Evolutionary conservation across 2,329 filamentous ascomycete species (phyloP), one percentile per base, ranked within the genome.

Genomic region (Sporothrix euskadiensis): DNA sequence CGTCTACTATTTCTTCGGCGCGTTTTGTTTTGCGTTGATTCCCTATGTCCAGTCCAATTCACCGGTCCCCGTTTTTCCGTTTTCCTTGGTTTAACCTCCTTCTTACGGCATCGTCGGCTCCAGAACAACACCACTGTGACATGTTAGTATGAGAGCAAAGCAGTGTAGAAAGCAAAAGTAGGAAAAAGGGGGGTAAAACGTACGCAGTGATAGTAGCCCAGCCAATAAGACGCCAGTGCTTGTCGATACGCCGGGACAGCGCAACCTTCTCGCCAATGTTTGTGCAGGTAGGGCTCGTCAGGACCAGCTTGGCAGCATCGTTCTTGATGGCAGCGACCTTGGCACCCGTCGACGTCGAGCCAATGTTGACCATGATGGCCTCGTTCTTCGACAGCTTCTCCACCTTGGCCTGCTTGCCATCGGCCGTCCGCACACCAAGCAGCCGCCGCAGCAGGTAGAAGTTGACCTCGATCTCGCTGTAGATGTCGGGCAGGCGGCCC

Each of bases 361-460:
- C 96, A 81, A 99, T 99, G 87, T 99, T 99, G 77, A 99, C 96
- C 96, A 99, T 98, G 84, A 99, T 91, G 80, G 98, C 94, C 84
- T 99, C 96, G 85, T 97, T 98, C 90, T 98, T 99, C 73, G 94
- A 88, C 77, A 99, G 88, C 87, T 99, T 99, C 79, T 94, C 94
- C 78, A 99, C 96, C 91, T 99, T 99, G 80, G 95, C 95, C 85
- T 98, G 96, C 88, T 99, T 99, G 82, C 96, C 96, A 78, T 99
- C 96, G 76, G 95, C 94, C 65, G 96, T 97, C 86, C 97, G 94
- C 80, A 99, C 96, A 90, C 96, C 96, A 73, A 99, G 89, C 76
- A 99, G 88, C 79, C 96, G 90, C 79, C 95, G 92, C 76, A 99
- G 91, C 75, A 99, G 88, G 88, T 98, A 99, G 88, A 98, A 99